Evolutionary conservation across 2,329 filamentous ascomycete species (phyloP).

Genomic region (Ilyonectria mors-panacis): DNA sequence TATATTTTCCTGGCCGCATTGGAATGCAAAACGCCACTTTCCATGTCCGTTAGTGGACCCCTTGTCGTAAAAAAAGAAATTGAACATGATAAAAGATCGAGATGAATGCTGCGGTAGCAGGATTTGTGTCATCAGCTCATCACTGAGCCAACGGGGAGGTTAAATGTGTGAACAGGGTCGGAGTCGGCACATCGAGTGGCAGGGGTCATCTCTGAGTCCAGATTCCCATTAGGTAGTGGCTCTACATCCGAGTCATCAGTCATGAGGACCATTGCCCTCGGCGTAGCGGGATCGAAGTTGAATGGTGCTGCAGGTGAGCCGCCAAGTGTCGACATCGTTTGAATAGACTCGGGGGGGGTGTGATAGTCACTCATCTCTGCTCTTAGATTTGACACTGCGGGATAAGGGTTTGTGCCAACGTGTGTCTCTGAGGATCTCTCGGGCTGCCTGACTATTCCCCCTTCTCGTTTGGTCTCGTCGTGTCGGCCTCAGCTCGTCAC

Average conservation of each 20-base stretch:
- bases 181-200: neutral
- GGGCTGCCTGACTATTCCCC: too few species aligned
- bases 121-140: neutral
- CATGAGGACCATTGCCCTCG: conserved; percentile 47
- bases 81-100: neutral
- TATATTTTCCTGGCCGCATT: too few species aligned
- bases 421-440: too few species aligned
- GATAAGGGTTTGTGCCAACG: too few species aligned
- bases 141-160: neutral
- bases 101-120: neutral
- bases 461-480: too few species aligned
- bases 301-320: conserved; percentile 39
- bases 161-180: neutral
- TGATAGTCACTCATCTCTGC: too few species aligned
- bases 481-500: too few species aligned
- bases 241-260: conserved; percentile 25
- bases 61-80: neutral
- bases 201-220: conserved; percentile 18
- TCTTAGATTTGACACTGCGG: too few species aligned
- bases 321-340: conserved; percentile 29
- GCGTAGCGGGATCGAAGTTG: conserved; percentile 48
- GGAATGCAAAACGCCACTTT: too few species aligned
- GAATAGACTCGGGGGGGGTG: conserved; percentile 29
- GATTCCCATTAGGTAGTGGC: conserved; percentile 2
- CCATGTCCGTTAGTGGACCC: too few species aligned